Evolutionary conservation across 257 asterid genomes (phyloP), one percentile per base, ranked within the genome.

Genomic region (Solanum etuberosum): DNA sequence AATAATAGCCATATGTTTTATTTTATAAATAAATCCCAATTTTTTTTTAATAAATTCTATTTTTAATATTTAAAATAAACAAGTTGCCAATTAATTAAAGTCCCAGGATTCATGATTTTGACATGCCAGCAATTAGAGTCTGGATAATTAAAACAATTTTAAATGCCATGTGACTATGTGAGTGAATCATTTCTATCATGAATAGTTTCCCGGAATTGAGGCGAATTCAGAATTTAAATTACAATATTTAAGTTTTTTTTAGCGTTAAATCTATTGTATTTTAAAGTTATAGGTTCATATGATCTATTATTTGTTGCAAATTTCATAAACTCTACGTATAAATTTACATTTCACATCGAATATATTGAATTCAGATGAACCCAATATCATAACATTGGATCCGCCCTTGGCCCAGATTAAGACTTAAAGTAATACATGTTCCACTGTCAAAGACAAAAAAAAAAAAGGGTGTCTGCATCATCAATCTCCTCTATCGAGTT

Each of bases 61-160:
- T 14, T 25, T 78, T 27, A 78, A 78, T 78, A 78, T 78, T 43
- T 27, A 27, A 29, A 9, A 80, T 46, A 46, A 80, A 15, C 40
- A 46, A 43, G 67, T 46, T 27, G 67, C 3, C 67, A 46, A 43
- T 9, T 25, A 78, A 78, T 73, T 6, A 40, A 29, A 2, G 27
- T 80, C 27, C 37, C 12, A 80, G 29, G 27, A 40, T 29, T 46
- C 84, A 80, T 16, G 84, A 46, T 43, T 80, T 16, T 80, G 84
- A 80, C 40, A 80, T 80, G 38, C 84, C 67, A 80, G 67, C 85
- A 80, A 80, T n/a, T 77, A 4, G 25, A 77, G n/a, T 42, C 63
- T 77, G 38, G 37, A 77, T 42, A 77, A 42, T 15, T 76, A 12
- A 12, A 76, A 38, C 34, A 73, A n/a, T 76, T 77, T 42, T 42